Evolutionary conservation across 805 yeast genomes (phyloP).

Genomic region (Lachancea cidri): DNA sequence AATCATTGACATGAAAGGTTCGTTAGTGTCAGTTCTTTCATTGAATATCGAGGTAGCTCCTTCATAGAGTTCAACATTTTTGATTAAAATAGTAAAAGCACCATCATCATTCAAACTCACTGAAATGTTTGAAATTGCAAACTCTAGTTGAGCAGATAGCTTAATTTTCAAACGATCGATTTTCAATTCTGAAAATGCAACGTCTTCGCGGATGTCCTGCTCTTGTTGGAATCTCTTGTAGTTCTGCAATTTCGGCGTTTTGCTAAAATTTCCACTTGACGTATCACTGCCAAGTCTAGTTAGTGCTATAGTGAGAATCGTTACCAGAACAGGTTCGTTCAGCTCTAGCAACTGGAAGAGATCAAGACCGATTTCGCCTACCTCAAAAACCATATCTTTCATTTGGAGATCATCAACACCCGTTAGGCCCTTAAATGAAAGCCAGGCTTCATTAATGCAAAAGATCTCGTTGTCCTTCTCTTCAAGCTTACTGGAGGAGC

Average conservation of each 20-base stretch:
- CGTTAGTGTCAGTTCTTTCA: neutral
- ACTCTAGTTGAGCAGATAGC: constrained; percentile 5
- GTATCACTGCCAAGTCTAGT: neutral
- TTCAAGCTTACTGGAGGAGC: constrained; percentile 1
- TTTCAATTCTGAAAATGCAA: constrained; percentile 13
- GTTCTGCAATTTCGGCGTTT: constrained; percentile 5
- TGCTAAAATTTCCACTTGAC: neutral
- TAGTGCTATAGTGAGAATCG: constrained; percentile 1
- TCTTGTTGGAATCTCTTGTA: constrained; percentile 24
- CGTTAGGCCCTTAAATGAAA: constrained; percentile 46
- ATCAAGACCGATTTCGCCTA: constrained; percentile 36
- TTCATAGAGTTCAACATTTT: neutral
- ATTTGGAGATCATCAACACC: constrained; percentile 30
- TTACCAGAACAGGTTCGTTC: constrained; percentile 9
- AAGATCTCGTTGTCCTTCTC: neutral
- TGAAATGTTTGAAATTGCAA: constrained; percentile 4
- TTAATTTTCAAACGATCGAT: constrained; percentile 1
- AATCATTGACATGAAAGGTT: neutral
- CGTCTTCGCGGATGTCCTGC: constrained; percentile 15
- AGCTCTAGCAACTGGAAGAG: constrained; percentile 10
- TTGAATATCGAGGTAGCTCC: neutral
- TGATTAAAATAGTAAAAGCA: neutral
- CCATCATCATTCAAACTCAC: constrained; percentile 4
- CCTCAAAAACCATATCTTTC: constrained; percentile 32
- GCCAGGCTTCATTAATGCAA: constrained; percentile 18